Evolutionary conservation across 2,329 filamentous ascomycete genomes (phyloP).

Genomic region (Septoria petroselini): DNA sequence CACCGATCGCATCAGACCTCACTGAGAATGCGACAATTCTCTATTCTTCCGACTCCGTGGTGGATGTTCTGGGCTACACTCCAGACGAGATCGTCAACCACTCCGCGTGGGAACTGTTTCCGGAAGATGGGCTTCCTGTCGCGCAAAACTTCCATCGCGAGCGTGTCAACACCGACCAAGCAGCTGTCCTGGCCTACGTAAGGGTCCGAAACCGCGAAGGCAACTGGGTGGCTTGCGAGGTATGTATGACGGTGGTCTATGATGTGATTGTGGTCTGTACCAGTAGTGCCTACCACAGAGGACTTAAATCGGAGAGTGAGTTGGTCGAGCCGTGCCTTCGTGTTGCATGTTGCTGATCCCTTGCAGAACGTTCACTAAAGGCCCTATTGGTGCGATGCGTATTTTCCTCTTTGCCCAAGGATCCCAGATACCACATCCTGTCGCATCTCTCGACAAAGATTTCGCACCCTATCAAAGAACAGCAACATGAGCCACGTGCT

Average conservation of each 20-base stretch:
- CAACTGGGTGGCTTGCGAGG: slow-evolving; percentile 76
- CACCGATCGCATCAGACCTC: slow-evolving; percentile 59
- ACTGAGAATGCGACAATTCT: slow-evolving; percentile 72
- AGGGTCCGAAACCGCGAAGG: slow-evolving; percentile 66
- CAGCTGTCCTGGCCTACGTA: slow-evolving; percentile 78
- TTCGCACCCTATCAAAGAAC: slow-evolving; percentile 53
- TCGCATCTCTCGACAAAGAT: slow-evolving; percentile 82
- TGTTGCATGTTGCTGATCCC: slow-evolving; percentile 16
- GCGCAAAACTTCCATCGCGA: slow-evolving; percentile 70
- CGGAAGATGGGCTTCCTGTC: slow-evolving; percentile 73
- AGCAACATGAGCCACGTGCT: slow-evolving; percentile 70
- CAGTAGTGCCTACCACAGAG: slow-evolving; percentile 69
- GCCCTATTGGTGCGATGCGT: slow-evolving; percentile 74
- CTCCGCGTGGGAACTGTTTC: slow-evolving; percentile 83
- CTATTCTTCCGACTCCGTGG: slow-evolving; percentile 78
- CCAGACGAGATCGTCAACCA: slow-evolving; percentile 71
- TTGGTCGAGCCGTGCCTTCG: slow-evolving; percentile 22
- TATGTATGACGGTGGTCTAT: slow-evolving; percentile 84
- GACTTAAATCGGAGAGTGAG: slow-evolving; percentile 71
- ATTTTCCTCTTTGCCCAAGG: slow-evolving; percentile 76
- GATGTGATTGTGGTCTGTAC: slow-evolving; percentile 83
- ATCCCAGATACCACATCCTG: slow-evolving; percentile 86
- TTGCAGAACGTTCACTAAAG: slow-evolving; percentile 69
- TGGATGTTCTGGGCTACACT: slow-evolving; percentile 76
- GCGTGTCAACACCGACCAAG: slow-evolving; percentile 75